Evolutionary conservation across 176 grass and related monocot species (phyloP).

Genomic region (Eragrostis nindensis): DNA sequence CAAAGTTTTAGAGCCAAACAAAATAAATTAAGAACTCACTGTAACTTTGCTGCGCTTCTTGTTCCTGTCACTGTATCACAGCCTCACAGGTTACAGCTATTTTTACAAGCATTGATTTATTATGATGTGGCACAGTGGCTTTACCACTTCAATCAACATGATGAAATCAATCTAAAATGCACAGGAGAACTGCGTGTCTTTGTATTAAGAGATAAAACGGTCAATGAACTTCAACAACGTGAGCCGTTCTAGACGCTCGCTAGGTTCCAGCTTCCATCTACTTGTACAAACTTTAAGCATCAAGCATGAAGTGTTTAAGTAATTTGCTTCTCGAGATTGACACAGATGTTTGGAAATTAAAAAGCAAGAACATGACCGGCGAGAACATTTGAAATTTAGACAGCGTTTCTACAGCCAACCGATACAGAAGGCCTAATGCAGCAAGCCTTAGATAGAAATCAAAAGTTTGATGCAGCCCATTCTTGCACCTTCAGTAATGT

Average conservation of each 20-base stretch:
- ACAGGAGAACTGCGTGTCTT: no score
- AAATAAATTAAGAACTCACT: background rate
- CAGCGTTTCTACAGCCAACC: background rate
- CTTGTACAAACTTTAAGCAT: background rate
- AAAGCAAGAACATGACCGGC: conserved; percentile 3
- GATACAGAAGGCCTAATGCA: background rate
- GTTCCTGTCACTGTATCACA: background rate
- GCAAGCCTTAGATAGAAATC: conserved; percentile 24
- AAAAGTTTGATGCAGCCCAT: background rate
- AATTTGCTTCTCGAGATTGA: conserved; percentile 5
- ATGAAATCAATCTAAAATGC: background rate
- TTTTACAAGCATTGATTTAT: conserved; percentile 6
- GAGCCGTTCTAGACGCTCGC: background rate
- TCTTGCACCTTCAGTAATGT: background rate
- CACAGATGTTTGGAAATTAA: conserved; percentile 3
- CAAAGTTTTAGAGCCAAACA: conserved; percentile 23
- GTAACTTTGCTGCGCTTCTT: background rate
- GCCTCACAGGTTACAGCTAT: background rate
- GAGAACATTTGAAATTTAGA: background rate
- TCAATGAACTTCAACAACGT: background rate
- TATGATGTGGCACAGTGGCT: background rate
- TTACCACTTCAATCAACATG: conserved; percentile 9
- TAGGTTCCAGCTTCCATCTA: background rate
- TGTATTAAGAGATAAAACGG: background rate
- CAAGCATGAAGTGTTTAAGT: background rate